These are phyloP conservation scores for Chytridium lagenaria DNA, from an alignment of 371 early-diverging fungal species.

Conservation along the genomic window DNA sequence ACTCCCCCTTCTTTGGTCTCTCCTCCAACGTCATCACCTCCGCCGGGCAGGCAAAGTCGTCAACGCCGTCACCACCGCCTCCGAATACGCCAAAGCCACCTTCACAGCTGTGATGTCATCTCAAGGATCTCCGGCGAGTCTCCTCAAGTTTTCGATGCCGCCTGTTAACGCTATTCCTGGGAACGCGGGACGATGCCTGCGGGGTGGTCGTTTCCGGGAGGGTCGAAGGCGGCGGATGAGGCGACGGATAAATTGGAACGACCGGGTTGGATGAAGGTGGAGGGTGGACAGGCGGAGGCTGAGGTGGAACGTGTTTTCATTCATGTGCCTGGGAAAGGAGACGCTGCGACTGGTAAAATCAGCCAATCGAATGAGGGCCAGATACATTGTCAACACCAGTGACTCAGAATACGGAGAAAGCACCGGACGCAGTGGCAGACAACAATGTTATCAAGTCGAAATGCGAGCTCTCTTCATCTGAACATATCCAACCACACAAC, in stretches of 20 bases:
- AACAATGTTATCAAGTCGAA: neutral
- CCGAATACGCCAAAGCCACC: constrained; percentile 12
- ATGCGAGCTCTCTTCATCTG: neutral
- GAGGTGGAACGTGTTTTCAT: constrained; percentile 3
- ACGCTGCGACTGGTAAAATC: no score
- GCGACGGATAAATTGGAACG: neutral
- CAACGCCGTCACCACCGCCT: constrained; percentile 20
- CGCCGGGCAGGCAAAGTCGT: constrained; percentile 40
- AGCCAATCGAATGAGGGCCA: neutral
- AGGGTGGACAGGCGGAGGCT: constrained; percentile 14
- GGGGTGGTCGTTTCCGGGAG: constrained; percentile 22
- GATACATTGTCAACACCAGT: no score
- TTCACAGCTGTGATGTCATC: neutral
- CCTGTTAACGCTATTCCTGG: neutral
- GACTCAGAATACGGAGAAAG: neutral
- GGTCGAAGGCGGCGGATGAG: neutral
- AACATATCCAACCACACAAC: no score
- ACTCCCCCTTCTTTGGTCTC: constrained; percentile 55
- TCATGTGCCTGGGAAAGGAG: neutral
- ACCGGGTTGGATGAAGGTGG: constrained; percentile 18
- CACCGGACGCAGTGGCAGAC: neutral
- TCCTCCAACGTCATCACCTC: constrained; percentile 38
- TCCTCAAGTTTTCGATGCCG: neutral
- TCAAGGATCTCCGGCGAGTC: neutral
- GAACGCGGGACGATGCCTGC: neutral